Base-by-base conservation (phyloP, 2,329 filamentous ascomycete species). In the Raffaelea arxii region DNA sequence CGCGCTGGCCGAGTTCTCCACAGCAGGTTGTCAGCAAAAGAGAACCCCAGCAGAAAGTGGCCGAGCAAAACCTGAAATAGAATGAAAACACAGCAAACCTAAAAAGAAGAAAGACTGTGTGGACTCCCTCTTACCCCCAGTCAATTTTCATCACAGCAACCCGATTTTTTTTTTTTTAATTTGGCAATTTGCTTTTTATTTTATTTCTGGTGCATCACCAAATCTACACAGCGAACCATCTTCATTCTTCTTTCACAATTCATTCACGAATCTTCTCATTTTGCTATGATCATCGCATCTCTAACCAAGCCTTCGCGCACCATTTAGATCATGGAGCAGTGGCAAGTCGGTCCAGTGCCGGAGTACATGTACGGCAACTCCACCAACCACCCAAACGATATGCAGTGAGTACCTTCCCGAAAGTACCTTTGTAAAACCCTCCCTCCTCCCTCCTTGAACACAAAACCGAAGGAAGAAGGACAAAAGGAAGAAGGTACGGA, bases 311-410 rank as follows among this genome's bases (percentile, higher is more conserved):
- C 14, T 9, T 18, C 16, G 41, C 46, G 38, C 43, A 12, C 22
- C 32, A 25, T 46, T 41, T 49, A 76, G 72, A 72, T 64, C 65
- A 78, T 78, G 74, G 71, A 78, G 67, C 73, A 77, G 65, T 78
- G 74, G 74, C 72, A 77, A 64, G 71, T 78, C 62, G 72, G 74
- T 65, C 73, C 74, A 56, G 69, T 78, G 65, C 74, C 74, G 66
- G 73, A 76, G 64, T 75, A 76, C 66, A 69, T 77, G 57, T 76
- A 74, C 65, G 65, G 69, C 61, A 72, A 70, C 64, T 66, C 67
- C 63, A 66, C 71, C 57, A 72, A 74, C 58, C 71, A 72, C 59
- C 66, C 69, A 55, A 73, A 70, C 65, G 72, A 75, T 54, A 72
- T 77, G 62, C 73, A 77, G 74, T 78, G 68, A 77, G 75, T 77